These are phyloP conservation scores for Porphyra umbilicalis DNA, from an alignment of 31 red algal genomes.

Conservation along the genomic window DNA sequence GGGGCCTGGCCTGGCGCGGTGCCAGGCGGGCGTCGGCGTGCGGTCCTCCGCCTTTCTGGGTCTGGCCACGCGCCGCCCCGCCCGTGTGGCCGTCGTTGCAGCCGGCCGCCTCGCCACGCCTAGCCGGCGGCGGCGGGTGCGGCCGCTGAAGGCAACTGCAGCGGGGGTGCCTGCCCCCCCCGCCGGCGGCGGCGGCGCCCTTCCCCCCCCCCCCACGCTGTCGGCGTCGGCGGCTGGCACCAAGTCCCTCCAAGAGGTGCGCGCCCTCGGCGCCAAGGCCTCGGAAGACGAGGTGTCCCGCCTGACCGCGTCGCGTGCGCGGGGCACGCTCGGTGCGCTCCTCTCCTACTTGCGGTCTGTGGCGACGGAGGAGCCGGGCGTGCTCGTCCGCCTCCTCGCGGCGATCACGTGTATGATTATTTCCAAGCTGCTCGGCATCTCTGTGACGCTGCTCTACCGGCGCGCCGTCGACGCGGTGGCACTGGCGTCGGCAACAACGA, in stretches of 20 bases:
- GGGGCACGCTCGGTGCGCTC: not conserved
- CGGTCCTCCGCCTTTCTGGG: not conserved
- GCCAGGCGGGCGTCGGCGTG: not conserved
- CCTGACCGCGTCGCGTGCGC: not conserved
- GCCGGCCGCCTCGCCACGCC: not conserved
- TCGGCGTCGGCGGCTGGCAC: not conserved
- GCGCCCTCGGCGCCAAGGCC: not conserved
- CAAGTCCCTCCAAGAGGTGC: not conserved
- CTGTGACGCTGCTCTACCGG: conserved; percentile 61
- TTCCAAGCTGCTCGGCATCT: conserved; percentile 56
- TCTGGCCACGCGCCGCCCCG: not conserved
- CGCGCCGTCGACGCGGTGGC: conserved; percentile 51
- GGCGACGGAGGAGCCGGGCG: not conserved
- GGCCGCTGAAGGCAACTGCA: not conserved
- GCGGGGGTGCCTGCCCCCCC: not conserved
- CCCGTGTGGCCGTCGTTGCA: not conserved
- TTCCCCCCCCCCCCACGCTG: not conserved
- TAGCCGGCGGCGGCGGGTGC: not conserved
- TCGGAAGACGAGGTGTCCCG: not conserved
- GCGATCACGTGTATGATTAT: conserved; percentile 63
- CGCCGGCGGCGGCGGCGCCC: not conserved
- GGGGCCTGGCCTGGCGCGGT: not conserved
- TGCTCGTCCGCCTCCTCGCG: conserved; percentile 27
- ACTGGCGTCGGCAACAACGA: not conserved
- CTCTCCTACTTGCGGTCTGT: not conserved